Evolutionary conservation across 1,139 yeast species (phyloP), one percentile per base, ranked within the genome.

Genomic region (Pichia terricola): DNA sequence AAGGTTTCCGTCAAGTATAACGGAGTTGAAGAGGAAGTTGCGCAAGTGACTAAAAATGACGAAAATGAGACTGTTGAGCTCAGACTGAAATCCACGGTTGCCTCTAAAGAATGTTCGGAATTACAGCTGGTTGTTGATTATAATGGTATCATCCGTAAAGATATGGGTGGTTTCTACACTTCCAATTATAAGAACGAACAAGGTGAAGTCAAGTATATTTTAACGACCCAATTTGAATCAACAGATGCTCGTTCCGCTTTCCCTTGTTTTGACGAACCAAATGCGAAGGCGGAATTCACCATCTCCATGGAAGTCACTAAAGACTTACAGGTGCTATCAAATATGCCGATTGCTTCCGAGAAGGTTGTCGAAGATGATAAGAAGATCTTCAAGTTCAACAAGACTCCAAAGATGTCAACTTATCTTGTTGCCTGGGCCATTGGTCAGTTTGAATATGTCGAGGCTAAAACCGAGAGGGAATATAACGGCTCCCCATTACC

Each of bases 201-300:
- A 5, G 63, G 69, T 26, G 68, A 69, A 43, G 74, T 74, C 33
- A 75, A 78, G 54, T 73, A 73, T 54, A 74, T 85, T 72, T 79
- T 86, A 33, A 79, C 94, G 37, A 85, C 96, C 8, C 95, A 87
- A 64, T 82, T 87, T 69, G 95, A 87, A 64, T 81, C 95, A 28
- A 82, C 94, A 16, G 95, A 85, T 60, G 89, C 95, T 52, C 77
- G 96, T 57, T 73, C 89, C 53, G 95, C 95, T 4, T 86, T 87
- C 70, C 95, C 96, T 26, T 85, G 91, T 61, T 79, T 81, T 55
- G 95, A 87, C 63, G 95, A 87, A 62, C 96, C 96, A 10, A 77
- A 80, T 44, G 72, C 80, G 49, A 87, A 87, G 68, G 91, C 95
- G 11, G 74, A 81, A 40, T 87, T 85, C 59, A 79, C 79, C 48